These are phyloP conservation scores for Melampsora medusae DNA, from an alignment of 1,284 basidiomycete genomes.

Conservation along the genomic window DNA sequence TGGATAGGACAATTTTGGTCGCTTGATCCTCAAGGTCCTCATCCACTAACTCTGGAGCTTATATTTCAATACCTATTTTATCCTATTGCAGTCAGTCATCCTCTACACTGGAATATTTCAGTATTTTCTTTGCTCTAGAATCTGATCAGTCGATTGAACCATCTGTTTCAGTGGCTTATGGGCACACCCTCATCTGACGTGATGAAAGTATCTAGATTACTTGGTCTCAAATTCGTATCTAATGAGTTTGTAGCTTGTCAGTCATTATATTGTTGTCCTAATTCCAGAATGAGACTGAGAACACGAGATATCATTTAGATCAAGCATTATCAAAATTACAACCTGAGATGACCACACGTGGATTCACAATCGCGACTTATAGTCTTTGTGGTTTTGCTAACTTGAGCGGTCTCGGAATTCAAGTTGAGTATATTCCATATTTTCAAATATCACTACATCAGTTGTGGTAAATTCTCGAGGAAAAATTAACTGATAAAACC, in stretches of 20 bases:
- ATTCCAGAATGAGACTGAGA: constrained; percentile 45
- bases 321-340: constrained; percentile 46
- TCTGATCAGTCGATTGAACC: neutral
- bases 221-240: constrained; percentile 80
- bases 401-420: constrained; percentile 72
- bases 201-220: constrained; percentile 60
- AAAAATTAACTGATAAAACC: constrained; percentile 66
- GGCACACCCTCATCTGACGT: constrained; percentile 58
- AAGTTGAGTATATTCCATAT: constrained; percentile 53
- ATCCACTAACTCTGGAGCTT: constrained; percentile 73
- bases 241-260: constrained; percentile 65
- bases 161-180: constrained; percentile 64
- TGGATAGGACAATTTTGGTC: constrained; percentile 85
- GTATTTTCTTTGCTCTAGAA: neutral
- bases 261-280: constrained; percentile 57
- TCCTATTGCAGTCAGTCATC: constrained; percentile 63
- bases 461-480: constrained; percentile 66
- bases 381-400: constrained; percentile 88
- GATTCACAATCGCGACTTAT: constrained; percentile 74
- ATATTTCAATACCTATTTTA: constrained; percentile 80
- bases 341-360: constrained; percentile 67
- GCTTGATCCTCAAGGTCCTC: constrained; percentile 60
- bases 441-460: neutral
- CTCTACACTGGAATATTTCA: neutral
- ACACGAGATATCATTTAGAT: constrained; percentile 46